Evolutionary conservation across 768 basidiomycete species (phyloP), one percentile per base, ranked within the genome.

Genomic region (Serpula lacrymans): DNA sequence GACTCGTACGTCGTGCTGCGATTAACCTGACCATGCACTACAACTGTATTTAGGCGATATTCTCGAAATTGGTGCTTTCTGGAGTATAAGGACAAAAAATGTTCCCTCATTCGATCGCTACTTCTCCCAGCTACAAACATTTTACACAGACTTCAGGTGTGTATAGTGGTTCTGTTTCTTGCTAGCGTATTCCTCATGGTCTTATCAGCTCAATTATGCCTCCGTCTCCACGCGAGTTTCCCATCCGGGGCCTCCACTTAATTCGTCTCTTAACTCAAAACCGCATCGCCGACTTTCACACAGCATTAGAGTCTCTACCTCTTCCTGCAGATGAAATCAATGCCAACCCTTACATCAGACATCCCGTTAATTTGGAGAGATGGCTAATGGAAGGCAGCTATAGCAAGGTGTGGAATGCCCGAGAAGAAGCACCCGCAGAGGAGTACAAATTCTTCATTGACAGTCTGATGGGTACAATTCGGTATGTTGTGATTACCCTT

Each of bases 321-420:
- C 59, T 80, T 25, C 76, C 79, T 29, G 79, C 85, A 0, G 82
- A 84, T 47, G 74, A 74, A 32, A 80, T 84, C 46, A 67, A 71
- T 22, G 71, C 78, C 23, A 87, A 86, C 59, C 77, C 80, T 5
- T 90, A 72, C 58, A 80, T 93, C 54, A 74, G 77, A 39, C 91
- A 92, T 59, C 88, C 90, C 10, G 84, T 93, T 42, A 88, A 93
- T 59, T 79, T 94, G 46, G 95, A 99, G 62, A 75, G 88, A 36
- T 97, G 94, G 89, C 75, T 98, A 32, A 99, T 99, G 95, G 95
- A 98, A 62, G 95, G 95, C 27, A 88, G 87, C 54, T 99, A 98
- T 62, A 91, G 89, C 65, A 95, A 95, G 61, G 95, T 97, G 9
- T 99, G 94, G 89, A 82, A 88, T 54, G 94, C 94, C 26, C 79